Evolutionary conservation across 352 stramenopile genomes (phyloP).

Genomic region (Phytophthora parvispora): DNA sequence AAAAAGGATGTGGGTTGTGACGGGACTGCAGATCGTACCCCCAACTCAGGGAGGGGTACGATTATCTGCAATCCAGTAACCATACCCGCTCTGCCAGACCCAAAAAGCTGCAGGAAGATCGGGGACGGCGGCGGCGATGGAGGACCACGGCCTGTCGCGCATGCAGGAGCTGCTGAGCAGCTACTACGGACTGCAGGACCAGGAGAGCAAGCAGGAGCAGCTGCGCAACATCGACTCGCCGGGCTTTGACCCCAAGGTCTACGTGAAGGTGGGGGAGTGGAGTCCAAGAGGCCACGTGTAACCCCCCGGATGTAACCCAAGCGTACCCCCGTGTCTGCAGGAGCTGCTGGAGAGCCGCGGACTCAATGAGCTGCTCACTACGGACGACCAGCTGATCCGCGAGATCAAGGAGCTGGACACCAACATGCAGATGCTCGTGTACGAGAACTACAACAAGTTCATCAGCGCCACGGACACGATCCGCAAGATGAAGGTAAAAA

Average conservation of each 20-base stretch:
- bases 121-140: conserved; percentile 35
- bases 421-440: conserved; percentile 99
- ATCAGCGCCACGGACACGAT: conserved; percentile 99
- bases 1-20: conserved; percentile 18
- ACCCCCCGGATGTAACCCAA: neutral
- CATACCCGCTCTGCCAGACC: too few species aligned
- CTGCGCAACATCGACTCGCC: conserved; percentile 82
- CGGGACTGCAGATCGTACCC: neutral
- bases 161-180: conserved; percentile 92
- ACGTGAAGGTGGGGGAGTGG: conserved; percentile 66
- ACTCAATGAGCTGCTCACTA: conserved; percentile 77
- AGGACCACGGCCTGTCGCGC: conserved; percentile 77
- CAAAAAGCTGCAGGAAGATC: too few species aligned
- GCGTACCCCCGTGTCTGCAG: conserved; percentile 25
- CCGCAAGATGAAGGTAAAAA: conserved; percentile 92
- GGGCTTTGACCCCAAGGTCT: conserved; percentile 75
- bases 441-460: conserved; percentile 99
- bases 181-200: conserved; percentile 89
- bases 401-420: conserved; percentile 97
- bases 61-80: neutral
- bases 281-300: neutral
- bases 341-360: conserved; percentile 70
- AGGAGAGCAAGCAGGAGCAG: conserved; percentile 74
- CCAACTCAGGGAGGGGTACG: neutral
- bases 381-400: conserved; percentile 82